phyloP scores from a whole-genome alignment of 306 rosid species.

The Vigna reflexopilosa region DNA sequence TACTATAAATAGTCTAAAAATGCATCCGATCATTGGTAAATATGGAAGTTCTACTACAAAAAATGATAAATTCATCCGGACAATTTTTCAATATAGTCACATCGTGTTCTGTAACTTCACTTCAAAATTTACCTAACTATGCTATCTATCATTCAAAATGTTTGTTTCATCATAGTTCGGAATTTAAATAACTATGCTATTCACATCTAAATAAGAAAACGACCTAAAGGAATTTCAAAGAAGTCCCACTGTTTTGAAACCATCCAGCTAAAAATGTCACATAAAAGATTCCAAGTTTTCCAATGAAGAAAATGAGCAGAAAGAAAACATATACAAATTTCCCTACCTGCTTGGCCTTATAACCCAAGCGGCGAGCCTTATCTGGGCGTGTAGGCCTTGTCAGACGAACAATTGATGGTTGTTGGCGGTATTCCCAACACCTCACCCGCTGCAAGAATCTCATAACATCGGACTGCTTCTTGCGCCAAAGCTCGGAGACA shows the following conservation, averaged over 20 bases:
- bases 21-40: conserved; percentile 43
- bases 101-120: no score
- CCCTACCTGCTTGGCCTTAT: conserved; percentile 86
- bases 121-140: no score
- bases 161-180: not conserved
- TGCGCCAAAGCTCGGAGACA: conserved; percentile 90
- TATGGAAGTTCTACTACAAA: not conserved
- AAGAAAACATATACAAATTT: not conserved
- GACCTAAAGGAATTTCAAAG: not conserved
- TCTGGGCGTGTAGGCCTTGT: conserved; percentile 86
- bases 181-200: no score
- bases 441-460: conserved; percentile 87
- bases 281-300: no score
- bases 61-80: conserved; percentile 33
- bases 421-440: conserved; percentile 94
- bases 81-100: not conserved
- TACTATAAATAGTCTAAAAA: no score
- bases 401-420: conserved; percentile 81
- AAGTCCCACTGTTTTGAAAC: no score
- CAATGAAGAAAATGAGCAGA: no score
- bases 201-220: not conserved
- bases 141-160: not conserved
- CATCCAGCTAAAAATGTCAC: not conserved
- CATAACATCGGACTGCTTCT: conserved; percentile 90
- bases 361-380: conserved; percentile 89